Evolutionary conservation across 169 alveolate species (phyloP).

Genomic region (Neospora caninum): DNA sequence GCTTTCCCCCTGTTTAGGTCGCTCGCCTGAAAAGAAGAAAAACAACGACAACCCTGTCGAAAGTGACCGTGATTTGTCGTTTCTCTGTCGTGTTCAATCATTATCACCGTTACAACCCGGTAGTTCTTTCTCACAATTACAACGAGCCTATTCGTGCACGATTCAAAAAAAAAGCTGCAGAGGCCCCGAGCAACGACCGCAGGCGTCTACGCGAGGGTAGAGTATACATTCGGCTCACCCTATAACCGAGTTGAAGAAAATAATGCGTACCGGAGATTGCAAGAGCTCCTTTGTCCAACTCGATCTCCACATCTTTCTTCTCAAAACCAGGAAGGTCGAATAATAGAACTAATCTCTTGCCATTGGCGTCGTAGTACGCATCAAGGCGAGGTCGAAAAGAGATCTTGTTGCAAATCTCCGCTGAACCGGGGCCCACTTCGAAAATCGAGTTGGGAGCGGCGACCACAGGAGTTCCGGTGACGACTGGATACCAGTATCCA

Average conservation of each 20-base stretch:
- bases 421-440: conserved; percentile 54
- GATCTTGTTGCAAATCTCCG: conserved; percentile 50
- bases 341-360: conserved; percentile 37
- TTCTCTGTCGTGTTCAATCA: too few relatives aligned
- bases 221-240: too few relatives aligned
- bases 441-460: conserved; percentile 64
- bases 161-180: too few relatives aligned
- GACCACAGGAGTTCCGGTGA: conserved; percentile 35
- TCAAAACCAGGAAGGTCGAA: conserved; percentile 63
- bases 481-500: conserved; percentile 64
- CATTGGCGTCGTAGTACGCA: conserved; percentile 43
- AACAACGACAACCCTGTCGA: too few relatives aligned
- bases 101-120: not conserved
- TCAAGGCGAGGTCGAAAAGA: conserved; percentile 58
- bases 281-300: conserved; percentile 53
- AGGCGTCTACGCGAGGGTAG: too few relatives aligned
- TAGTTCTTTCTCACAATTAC: too few relatives aligned
- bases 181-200: too few relatives aligned
- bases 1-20: conserved; percentile 43
- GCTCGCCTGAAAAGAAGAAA: conserved; percentile 42
- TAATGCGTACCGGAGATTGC: conserved; percentile 46
- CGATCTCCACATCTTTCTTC: conserved; percentile 49
- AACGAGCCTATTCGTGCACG: too few relatives aligned
- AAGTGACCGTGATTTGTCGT: too few relatives aligned
- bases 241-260: too few relatives aligned